Percentiles rank a stretch among this genome's conserved stretches.
phyloP scores from a whole-genome alignment of 441 rosid species.

The Euphorbia celastroides region DNA sequence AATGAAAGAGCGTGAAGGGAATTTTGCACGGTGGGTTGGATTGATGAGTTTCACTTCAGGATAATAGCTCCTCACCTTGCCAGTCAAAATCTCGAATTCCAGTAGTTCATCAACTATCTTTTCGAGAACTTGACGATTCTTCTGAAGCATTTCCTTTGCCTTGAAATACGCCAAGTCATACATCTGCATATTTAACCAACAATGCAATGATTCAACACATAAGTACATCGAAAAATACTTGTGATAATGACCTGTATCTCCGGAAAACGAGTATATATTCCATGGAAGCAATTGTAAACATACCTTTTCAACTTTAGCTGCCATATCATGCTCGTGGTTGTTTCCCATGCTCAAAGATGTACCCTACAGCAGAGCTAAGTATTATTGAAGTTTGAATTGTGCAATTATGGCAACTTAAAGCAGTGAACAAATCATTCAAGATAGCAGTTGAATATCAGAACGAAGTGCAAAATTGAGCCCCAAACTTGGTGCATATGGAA shows the following conservation, averaged over 20 bases:
- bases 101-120: slow-evolving; percentile 89
- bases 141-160: slow-evolving; percentile 79
- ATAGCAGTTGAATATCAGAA: slow-evolving; percentile 1
- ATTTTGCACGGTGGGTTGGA: not conserved
- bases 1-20: too few relatives aligned
- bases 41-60: slow-evolving; percentile 3
- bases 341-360: slow-evolving; percentile 88
- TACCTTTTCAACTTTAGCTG: slow-evolving; percentile 90
- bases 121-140: slow-evolving; percentile 70
- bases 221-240: not conserved
- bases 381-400: not conserved
- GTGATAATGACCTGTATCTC: not conserved
- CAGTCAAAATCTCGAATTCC: slow-evolving; percentile 81
- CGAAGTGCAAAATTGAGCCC: not conserved
- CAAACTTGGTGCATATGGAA: not conserved
- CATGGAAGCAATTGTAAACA: not conserved
- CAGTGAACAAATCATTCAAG: not conserved
- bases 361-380: slow-evolving; percentile 37
- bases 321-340: slow-evolving; percentile 80
- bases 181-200: slow-evolving; percentile 39
- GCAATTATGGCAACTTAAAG: not conserved
- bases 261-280: not conserved
- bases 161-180: slow-evolving; percentile 72
- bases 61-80: slow-evolving; percentile 50
- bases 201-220: slow-evolving; percentile 5